These are phyloP conservation scores for Themeda triandra DNA, from an alignment of 176 grass and related monocot species.

Conservation along the genomic window DNA sequence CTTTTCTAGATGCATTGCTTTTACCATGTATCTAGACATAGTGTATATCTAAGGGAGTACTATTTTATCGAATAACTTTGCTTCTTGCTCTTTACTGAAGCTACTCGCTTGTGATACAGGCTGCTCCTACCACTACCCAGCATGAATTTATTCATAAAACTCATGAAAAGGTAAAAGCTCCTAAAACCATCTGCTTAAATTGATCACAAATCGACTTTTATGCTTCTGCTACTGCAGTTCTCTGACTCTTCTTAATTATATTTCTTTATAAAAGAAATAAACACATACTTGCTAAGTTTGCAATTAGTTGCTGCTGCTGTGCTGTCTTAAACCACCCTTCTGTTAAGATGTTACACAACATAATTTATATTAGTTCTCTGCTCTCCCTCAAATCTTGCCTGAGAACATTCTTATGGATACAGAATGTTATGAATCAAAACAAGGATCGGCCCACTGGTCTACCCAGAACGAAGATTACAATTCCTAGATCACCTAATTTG, in stretches of 20 bases:
- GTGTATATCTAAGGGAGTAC: too few relatives aligned
- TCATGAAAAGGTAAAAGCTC: slow-evolving; percentile 59
- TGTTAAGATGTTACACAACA: slow-evolving; percentile 10
- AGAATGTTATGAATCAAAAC: slow-evolving; percentile 25
- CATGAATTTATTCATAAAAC: slow-evolving; percentile 72
- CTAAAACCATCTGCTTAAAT: not conserved
- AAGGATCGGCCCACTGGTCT: slow-evolving; percentile 17
- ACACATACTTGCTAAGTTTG: not conserved
- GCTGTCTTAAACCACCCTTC: not conserved
- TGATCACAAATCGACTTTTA: not conserved
- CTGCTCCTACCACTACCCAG: slow-evolving; percentile 24
- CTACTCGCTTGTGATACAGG: slow-evolving; percentile 42
- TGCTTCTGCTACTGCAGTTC: not conserved
- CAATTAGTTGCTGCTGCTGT: not conserved
- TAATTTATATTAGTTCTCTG: not conserved
- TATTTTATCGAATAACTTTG: not conserved
- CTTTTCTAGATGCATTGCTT: too few relatives aligned
- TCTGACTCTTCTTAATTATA: not conserved
- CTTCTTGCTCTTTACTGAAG: slow-evolving; percentile 1
- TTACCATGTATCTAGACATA: too few relatives aligned
- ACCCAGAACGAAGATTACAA: slow-evolving; percentile 56
- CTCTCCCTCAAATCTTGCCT: slow-evolving; percentile 3
- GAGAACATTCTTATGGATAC: slow-evolving; percentile 5
- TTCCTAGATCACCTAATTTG: slow-evolving; percentile 75
- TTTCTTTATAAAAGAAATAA: not conserved